These are phyloP conservation scores for Candida pseudoglaebosa DNA, from an alignment of 805 yeast species.

Conservation along the genomic window DNA sequence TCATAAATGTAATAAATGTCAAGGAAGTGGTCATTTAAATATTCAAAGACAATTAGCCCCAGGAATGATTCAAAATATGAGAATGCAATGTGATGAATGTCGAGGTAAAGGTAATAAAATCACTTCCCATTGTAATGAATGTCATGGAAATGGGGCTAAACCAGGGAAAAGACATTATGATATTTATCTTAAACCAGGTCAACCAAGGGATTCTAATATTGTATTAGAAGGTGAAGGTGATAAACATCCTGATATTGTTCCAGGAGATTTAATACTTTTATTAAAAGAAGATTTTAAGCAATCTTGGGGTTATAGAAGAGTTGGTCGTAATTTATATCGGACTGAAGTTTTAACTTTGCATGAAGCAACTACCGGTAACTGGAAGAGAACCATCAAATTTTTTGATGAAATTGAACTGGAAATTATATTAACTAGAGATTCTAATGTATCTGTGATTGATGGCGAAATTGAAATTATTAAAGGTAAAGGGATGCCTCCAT, in stretches of 20 bases:
- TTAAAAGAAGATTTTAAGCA: slow-evolving; percentile 51
- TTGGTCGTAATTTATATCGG: slow-evolving; percentile 69
- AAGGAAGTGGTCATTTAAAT: slow-evolving; percentile 68
- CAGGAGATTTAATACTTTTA: slow-evolving; percentile 75
- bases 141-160: slow-evolving; percentile 68
- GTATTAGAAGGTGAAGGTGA: slow-evolving; percentile 75
- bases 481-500: slow-evolving; percentile 84
- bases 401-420: slow-evolving; percentile 57
- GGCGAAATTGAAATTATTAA: slow-evolving; percentile 70
- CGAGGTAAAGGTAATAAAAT: slow-evolving; percentile 71
- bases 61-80: slow-evolving; percentile 84
- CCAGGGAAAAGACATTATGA: slow-evolving; percentile 53
- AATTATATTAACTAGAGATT: slow-evolving; percentile 42
- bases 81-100: slow-evolving; percentile 76
- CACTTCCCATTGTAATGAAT: slow-evolving; percentile 58
- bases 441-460: slow-evolving; percentile 41
- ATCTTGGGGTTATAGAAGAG: slow-evolving; percentile 83
- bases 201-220: slow-evolving; percentile 54
- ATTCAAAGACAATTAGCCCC: slow-evolving; percentile 78
- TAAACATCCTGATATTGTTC: slow-evolving; percentile 71
- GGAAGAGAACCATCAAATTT: slow-evolving; percentile 66
- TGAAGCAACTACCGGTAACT: slow-evolving; percentile 77
- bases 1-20: slow-evolving; percentile 63
- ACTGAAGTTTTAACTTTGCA: slow-evolving; percentile 69
- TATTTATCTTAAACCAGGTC: slow-evolving; percentile 67